Evolutionary conservation across 768 basidiomycete species (phyloP), one percentile per base, ranked within the genome.

Genomic region (Lactarius quietus): DNA sequence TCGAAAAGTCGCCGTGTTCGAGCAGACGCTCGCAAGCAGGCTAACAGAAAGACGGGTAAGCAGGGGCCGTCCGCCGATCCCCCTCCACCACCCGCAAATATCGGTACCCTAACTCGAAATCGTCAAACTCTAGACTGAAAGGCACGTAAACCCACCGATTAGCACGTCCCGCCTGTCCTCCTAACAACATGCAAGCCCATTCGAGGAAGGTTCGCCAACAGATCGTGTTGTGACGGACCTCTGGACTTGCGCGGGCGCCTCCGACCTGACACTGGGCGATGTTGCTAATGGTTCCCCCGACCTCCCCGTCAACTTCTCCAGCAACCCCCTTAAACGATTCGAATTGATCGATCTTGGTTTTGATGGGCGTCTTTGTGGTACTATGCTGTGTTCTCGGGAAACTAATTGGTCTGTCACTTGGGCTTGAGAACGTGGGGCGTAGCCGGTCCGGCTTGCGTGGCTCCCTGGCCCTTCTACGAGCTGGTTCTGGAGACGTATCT

Each of bases 1-100:
- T 54, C 52, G 12, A n/a, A 59, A 59, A 43, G 63, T 59, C 58
- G 52, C 63, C 63, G 63, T 39, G 57, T 58, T 58, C 38, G 7
- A n/a, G 48, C 43, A 45, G n/a, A 45, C 43, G n/a, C n/a, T n/a
- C 43, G 43, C 43, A 45, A n/a, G 43, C 3, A 45, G 43, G n/a
- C 43, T 4, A 4, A 9, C 10, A 23, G 43, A 45, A 45, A n/a
- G 20, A 33, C n/a, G 43, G n/a, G 43, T 45, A 45, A 45, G 43
- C 43, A 23, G 9, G 43, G n/a, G 43, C 43, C 43, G 43, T 17
- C n/a, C n/a, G n/a, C n/a, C 43, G 43, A 45, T 45, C 43, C 43
- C 43, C 43, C 43, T 33, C 33, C 33, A 3, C 33, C 33, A n/a
- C 33, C 33, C 33, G 43, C 43, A n/a, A 20, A 45, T 45, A 45